A percentile compares a stretch with the other conserved stretches of the same genome.
phyloP scores from a whole-genome alignment of 495 filamentous ascomycete species.

The Immersiella caudata region DNA sequence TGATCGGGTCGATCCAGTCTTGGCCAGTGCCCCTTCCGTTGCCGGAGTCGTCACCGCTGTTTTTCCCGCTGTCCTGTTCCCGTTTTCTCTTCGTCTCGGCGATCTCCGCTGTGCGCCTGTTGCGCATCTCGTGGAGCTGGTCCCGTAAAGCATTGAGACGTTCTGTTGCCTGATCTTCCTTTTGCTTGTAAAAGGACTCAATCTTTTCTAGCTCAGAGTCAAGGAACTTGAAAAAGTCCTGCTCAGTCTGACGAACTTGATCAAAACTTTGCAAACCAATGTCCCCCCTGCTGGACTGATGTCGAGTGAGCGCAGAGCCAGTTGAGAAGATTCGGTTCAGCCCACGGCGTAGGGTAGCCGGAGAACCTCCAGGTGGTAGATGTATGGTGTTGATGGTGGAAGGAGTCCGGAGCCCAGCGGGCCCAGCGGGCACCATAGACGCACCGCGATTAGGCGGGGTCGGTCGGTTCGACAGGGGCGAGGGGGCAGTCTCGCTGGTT shows the following conservation, averaged over 20 bases:
- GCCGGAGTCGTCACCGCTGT: slow-evolving; percentile 26
- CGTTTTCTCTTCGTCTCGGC: slow-evolving; percentile 42
- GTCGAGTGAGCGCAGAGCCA: slow-evolving; percentile 23
- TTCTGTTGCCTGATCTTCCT: slow-evolving; percentile 76
- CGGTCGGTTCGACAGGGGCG: slow-evolving; percentile 20
- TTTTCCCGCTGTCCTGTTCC: slow-evolving; percentile 24
- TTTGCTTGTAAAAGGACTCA: slow-evolving; percentile 78
- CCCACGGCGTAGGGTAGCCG: slow-evolving; percentile 29
- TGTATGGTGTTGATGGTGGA: slow-evolving; percentile 22
- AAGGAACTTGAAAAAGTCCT: slow-evolving; percentile 78
- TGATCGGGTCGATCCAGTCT: slow-evolving; percentile 49
- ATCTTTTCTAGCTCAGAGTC: slow-evolving; percentile 83
- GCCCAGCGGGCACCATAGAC: slow-evolving; percentile 25
- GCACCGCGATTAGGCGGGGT: slow-evolving; percentile 30
- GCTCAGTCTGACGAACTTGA: slow-evolving; percentile 58
- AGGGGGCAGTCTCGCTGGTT: slow-evolving; percentile 17
- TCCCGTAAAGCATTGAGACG: slow-evolving; percentile 70
- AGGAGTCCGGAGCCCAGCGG: slow-evolving; percentile 16
- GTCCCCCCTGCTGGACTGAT: slow-evolving; percentile 27
- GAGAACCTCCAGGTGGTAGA: slow-evolving; percentile 17
- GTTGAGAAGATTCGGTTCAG: slow-evolving; percentile 36
- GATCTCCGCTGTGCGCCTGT: slow-evolving; percentile 75
- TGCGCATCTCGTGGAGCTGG: slow-evolving; percentile 86
- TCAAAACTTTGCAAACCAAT: slow-evolving; percentile 47
- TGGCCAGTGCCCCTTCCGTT: slow-evolving; percentile 25